Percentiles rank a stretch among this genome's conserved stretches.
phyloP scores from a whole-genome alignment of 2,329 filamentous ascomycete species.

The Cladosporium phlei region DNA sequence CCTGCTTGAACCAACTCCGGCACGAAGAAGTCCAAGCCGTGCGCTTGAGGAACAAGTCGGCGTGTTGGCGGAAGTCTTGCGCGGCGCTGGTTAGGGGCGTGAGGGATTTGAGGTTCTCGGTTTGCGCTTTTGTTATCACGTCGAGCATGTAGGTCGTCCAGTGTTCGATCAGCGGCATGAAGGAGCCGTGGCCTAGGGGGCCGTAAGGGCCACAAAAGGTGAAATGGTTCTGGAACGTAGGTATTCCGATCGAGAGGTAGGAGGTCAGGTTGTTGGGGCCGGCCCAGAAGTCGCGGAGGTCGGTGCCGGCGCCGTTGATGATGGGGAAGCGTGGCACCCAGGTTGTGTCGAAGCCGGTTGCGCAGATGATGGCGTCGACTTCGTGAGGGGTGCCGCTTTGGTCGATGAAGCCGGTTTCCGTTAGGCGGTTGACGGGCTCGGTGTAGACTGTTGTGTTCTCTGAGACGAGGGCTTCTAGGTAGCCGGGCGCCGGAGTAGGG shows the following conservation, averaged over 20 bases:
- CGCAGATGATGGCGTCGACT: slow-evolving; percentile 35
- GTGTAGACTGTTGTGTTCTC: slow-evolving; percentile 33
- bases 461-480: slow-evolving; percentile 37
- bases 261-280: slow-evolving; percentile 32
- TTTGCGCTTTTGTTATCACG: slow-evolving; percentile 37
- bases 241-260: slow-evolving; percentile 40
- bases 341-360: slow-evolving; percentile 36
- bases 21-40: slow-evolving; percentile 36
- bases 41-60: slow-evolving; percentile 37
- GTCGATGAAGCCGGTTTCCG: slow-evolving; percentile 30
- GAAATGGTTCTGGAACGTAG: slow-evolving; percentile 43
- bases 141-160: slow-evolving; percentile 39
- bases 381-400: slow-evolving; percentile 27
- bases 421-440: slow-evolving; percentile 29
- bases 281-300: slow-evolving; percentile 36
- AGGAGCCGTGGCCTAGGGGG: slow-evolving; percentile 37
- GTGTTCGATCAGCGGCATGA: slow-evolving; percentile 39
- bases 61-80: slow-evolving; percentile 36
- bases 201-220: slow-evolving; percentile 41
- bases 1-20: slow-evolving; percentile 35
- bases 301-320: slow-evolving; percentile 23
- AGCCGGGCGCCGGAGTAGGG: slow-evolving; percentile 40
- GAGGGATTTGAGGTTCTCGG: slow-evolving; percentile 40
- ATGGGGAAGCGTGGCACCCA: slow-evolving; percentile 33
- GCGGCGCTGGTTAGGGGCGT: slow-evolving; percentile 31